A percentile compares a stretch with the other conserved stretches of the same genome.
Conservation (phyloP, 495 filamentous ascomycete genomes). For the Aspergillus avenaceus region DNA sequence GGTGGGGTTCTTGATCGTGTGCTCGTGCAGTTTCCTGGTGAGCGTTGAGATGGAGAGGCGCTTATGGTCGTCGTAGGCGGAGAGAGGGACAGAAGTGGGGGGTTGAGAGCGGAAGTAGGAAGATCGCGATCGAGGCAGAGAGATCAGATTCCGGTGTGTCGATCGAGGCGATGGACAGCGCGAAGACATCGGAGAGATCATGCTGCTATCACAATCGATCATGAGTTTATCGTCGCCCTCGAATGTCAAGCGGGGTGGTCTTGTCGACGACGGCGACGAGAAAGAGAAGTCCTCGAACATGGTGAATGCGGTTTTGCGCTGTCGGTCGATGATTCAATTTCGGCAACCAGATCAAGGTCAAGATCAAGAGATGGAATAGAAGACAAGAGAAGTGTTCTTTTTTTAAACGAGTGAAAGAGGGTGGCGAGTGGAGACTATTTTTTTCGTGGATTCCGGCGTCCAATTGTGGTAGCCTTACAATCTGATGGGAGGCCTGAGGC, state of each 20-base stretch:
- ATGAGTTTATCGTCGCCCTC: slow-evolving; percentile 2
- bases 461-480: not conserved
- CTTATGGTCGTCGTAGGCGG: slow-evolving; percentile 37
- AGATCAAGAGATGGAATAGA: not conserved
- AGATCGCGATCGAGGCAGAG: slow-evolving; percentile 30
- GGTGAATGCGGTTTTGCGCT: not conserved
- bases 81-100: slow-evolving; percentile 42
- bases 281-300: slow-evolving; percentile 7
- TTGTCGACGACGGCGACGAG: slow-evolving; percentile 1
- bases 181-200: slow-evolving; percentile 44
- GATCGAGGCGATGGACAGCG: slow-evolving; percentile 44
- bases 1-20: slow-evolving; percentile 31
- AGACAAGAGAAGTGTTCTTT: too few species aligned
- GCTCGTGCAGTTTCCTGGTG: slow-evolving; percentile 44
- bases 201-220: slow-evolving; percentile 23
- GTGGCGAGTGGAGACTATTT: not conserved
- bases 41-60: slow-evolving; percentile 42
- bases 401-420: too few species aligned
- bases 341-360: too few species aligned
- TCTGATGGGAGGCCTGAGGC: not conserved
- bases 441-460: not conserved
- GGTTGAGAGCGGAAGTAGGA: slow-evolving; percentile 34
- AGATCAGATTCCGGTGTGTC: slow-evolving; percentile 28
- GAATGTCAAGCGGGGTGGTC: not conserved
- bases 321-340: too few species aligned